phyloP scores from a whole-genome alignment of 2,329 filamentous ascomycete genomes.

The Coniella lustricola region DNA sequence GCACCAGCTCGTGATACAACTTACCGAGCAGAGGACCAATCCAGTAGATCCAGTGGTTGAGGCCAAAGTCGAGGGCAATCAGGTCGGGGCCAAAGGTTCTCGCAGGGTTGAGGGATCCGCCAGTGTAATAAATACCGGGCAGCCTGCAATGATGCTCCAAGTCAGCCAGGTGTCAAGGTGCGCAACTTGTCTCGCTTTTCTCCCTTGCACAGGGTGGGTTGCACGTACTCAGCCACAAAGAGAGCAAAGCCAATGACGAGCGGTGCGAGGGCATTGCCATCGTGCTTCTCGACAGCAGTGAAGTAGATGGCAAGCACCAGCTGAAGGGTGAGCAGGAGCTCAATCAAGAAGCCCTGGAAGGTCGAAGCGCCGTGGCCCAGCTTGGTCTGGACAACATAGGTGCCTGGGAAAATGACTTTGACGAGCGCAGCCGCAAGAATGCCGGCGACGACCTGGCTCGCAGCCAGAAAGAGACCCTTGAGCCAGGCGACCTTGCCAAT shows the following conservation, averaged over 20 bases:
- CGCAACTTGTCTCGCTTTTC: background rate
- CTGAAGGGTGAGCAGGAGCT: conserved; percentile 44
- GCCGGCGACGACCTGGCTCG: conserved; percentile 15
- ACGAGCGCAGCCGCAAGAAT: conserved; percentile 39
- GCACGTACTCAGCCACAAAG: conserved; percentile 7
- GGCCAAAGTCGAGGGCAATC: conserved; percentile 29
- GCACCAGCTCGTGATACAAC: conserved; percentile 14
- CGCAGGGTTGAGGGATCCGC: conserved; percentile 41
- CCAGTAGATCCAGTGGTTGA: conserved; percentile 46
- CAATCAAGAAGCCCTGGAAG: conserved; percentile 44
- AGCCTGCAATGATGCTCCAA: background rate
- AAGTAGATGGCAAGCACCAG: conserved; percentile 47
- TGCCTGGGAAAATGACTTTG: conserved; percentile 26
- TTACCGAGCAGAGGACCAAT: conserved; percentile 42
- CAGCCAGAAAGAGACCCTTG: conserved; percentile 29
- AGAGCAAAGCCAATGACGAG: conserved; percentile 11
- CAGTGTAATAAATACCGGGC: conserved; percentile 35
- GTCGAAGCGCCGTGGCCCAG: conserved; percentile 36
- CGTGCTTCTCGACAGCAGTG: conserved; percentile 54
- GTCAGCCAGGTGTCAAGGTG: background rate
- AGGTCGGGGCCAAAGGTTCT: conserved; percentile 41
- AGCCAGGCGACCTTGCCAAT: conserved; percentile 35
- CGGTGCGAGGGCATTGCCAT: conserved; percentile 39
- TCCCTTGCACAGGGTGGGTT: background rate
- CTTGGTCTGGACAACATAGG: conserved; percentile 37